Evolutionary conservation across 2,329 filamentous ascomycete genomes (phyloP).

Genomic region (Fusarium redolens): DNA sequence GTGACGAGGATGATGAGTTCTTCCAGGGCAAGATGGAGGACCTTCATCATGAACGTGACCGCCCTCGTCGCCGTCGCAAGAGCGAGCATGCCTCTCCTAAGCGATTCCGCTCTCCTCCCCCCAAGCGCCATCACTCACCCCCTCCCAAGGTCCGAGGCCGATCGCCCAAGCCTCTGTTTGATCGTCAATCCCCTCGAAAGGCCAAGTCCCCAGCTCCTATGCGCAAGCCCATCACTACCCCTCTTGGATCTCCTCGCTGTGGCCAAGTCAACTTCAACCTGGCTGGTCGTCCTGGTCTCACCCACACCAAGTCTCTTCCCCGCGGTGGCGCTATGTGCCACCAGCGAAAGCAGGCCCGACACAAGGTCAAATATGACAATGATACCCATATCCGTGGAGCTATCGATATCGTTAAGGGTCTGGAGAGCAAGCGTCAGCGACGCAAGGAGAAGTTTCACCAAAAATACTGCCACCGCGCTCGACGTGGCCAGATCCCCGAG

Average conservation of each 20-base stretch:
- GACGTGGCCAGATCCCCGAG: constrained; percentile 71
- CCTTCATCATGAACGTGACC: constrained; percentile 68
- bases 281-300: constrained; percentile 71
- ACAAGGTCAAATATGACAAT: constrained; percentile 48
- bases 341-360: constrained; percentile 58
- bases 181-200: constrained; percentile 76
- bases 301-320: constrained; percentile 87
- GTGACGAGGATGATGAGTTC: constrained; percentile 75
- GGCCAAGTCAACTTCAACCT: constrained; percentile 53
- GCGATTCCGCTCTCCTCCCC: constrained; percentile 58
- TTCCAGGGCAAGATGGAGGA: constrained; percentile 79
- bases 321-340: constrained; percentile 79
- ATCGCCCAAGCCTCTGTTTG: constrained; percentile 67
- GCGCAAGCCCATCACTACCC: constrained; percentile 57
- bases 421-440: constrained; percentile 93
- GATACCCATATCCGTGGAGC: constrained; percentile 85
- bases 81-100: constrained; percentile 60
- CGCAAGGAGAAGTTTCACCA: constrained; percentile 93
- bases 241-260: constrained; percentile 55
- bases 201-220: constrained; percentile 79
- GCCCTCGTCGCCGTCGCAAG: constrained; percentile 60
- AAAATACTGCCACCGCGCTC: constrained; percentile 86
- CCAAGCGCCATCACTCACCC: constrained; percentile 52
- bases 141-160: constrained; percentile 61
- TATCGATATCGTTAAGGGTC: constrained; percentile 95